These are phyloP conservation scores for Neofusicoccum sp. DNA, from an alignment of 2,329 filamentous ascomycete genomes.

Conservation along the genomic window DNA sequence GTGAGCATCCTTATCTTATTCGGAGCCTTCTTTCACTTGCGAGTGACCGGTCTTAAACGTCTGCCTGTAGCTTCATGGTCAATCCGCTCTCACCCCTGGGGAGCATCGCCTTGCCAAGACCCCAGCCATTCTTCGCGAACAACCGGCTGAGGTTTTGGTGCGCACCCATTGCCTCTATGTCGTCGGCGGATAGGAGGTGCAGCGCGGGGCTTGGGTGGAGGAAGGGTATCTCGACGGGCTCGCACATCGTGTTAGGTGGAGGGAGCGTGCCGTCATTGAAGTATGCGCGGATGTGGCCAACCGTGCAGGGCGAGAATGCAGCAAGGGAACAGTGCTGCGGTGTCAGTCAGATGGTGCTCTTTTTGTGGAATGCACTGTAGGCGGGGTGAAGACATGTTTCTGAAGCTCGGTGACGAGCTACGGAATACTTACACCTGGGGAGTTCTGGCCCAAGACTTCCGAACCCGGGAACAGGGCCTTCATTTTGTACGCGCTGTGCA, in stretches of 20 bases:
- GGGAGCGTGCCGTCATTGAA: constrained; percentile 45
- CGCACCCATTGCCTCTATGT: background rate
- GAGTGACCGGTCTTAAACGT: background rate
- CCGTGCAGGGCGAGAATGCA: constrained; percentile 39
- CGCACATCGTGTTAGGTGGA: constrained; percentile 8
- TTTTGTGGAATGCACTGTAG: background rate
- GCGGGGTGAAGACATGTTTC: background rate
- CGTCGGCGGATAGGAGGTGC: background rate
- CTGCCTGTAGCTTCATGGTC: background rate
- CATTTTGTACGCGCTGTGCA: constrained; percentile 9
- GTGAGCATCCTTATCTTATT: background rate
- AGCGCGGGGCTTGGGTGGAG: background rate
- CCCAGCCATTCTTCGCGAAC: background rate
- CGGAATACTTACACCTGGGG: constrained; percentile 27
- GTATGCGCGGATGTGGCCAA: constrained; percentile 37
- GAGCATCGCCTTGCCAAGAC: constrained; percentile 9
- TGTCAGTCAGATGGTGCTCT: background rate
- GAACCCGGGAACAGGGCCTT: constrained; percentile 29
- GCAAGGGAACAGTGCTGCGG: constrained; percentile 52
- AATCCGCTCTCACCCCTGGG: background rate
- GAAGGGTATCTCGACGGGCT: constrained; percentile 18
- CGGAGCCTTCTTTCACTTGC: too few relatives aligned
- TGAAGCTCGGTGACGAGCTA: background rate
- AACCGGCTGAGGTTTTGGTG: background rate
- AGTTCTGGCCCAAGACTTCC: constrained; percentile 35